A percentile compares a stretch with the other conserved stretches of the same genome.
Evolutionary conservation across 106 monocot species (phyloP).

Genomic region (Apostasia shenzhenica): DNA sequence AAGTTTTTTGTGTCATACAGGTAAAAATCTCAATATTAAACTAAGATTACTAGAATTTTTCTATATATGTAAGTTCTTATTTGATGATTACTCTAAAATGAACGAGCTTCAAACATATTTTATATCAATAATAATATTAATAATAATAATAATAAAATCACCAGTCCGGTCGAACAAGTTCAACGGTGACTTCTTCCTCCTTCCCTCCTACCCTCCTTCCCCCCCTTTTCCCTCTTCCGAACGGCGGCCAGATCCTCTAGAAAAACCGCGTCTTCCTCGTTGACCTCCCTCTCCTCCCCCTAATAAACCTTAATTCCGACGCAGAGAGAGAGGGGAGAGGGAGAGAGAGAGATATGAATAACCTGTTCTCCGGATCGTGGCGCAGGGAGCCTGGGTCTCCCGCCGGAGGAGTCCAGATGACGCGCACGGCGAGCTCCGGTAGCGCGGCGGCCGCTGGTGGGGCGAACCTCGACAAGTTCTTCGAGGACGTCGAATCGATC

Average conservation of each 20-base stretch:
- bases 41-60: no score
- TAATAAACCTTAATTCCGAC: conserved; percentile 1
- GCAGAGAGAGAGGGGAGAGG: not conserved
- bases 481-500: conserved; percentile 29
- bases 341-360: conserved; percentile 8
- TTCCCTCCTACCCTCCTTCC: not conserved
- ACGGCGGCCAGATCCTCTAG: conserved; percentile 1
- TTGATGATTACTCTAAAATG: no score
- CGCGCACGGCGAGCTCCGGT: not conserved
- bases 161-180: no score
- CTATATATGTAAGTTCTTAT: no score
- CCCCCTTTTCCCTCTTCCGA: not conserved
- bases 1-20: no score
- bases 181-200: not conserved
- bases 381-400: not conserved
- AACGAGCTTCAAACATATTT: no score
- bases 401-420: conserved; percentile 10
- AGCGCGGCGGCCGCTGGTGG: conserved; percentile 28
- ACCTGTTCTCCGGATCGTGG: conserved; percentile 23
- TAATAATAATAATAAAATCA: no score
- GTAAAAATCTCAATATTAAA: no score
- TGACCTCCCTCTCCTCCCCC: not conserved
- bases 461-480: conserved; percentile 29
- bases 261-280: conserved; percentile 2
- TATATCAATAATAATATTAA: no score